Conservation (phyloP, 2,329 filamentous ascomycete genomes). For the Fusarium sp. region DNA sequence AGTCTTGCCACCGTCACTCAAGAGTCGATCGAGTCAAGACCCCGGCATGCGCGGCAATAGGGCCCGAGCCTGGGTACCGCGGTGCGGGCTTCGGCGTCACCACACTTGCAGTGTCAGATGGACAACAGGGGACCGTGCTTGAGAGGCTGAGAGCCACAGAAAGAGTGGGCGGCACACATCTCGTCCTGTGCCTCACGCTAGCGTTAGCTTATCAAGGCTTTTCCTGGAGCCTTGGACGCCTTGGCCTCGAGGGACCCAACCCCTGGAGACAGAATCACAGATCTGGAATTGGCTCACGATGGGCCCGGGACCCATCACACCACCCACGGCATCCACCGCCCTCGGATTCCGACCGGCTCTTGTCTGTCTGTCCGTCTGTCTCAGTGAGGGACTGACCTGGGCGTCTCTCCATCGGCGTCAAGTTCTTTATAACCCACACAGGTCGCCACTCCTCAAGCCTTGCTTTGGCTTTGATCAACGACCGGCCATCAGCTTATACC, state of each 20-base stretch:
- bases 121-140: constrained; percentile 18
- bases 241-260: constrained; percentile 10
- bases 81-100: constrained; percentile 38
- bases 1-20: constrained; percentile 21
- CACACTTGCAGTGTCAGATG: constrained; percentile 38
- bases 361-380: background rate
- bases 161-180: constrained; percentile 26
- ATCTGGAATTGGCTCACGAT: constrained; percentile 45
- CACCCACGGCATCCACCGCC: constrained; percentile 40
- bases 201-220: constrained; percentile 40
- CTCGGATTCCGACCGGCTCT: constrained; percentile 46
- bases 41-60: constrained; percentile 38
- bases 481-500: constrained; percentile 31
- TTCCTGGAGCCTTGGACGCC: constrained; percentile 7
- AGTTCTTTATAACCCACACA: constrained; percentile 44
- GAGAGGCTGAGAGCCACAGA: constrained; percentile 24
- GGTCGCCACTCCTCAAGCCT: constrained; percentile 37
- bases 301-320: constrained; percentile 45
- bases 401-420: constrained; percentile 35
- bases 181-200: constrained; percentile 39
- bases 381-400: constrained; percentile 4
- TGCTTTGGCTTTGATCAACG: constrained; percentile 19
- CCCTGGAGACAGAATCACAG: constrained; percentile 36
- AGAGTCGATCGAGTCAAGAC: constrained; percentile 32
- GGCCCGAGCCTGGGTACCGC: constrained; percentile 14